Base-by-base conservation (phyloP, 202 grass and related monocot species). In the Brachypodium distachyon region DNA sequence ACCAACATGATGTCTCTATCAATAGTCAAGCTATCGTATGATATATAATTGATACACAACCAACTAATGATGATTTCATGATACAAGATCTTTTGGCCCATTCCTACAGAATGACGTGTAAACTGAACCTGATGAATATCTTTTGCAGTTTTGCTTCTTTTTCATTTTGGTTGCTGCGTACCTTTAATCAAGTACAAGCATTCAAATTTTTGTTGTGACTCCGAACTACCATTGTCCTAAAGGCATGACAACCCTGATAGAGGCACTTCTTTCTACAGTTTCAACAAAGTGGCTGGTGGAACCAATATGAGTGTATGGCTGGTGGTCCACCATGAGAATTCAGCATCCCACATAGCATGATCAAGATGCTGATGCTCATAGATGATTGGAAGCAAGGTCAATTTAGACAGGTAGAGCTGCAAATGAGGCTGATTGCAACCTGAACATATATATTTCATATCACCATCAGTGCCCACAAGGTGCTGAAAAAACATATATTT, bases 121-220 rank as follows among this genome's bases (percentile, higher is more conserved):
- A 51, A 43, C 21, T 52, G 34, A 55, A 40, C 25, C 47, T 44
- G 62, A 33, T 71, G 14, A 38, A 62, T n/a, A 84, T 70, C 11
- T 57, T 63, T 63, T 61, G 38, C 46, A 29, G 11, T 41, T 76
- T 81, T 73, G 37, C 6, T 72, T 63, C 55, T 36, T 58, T 60
- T 72, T 60, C 49, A 42, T 42, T 85, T 65, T 77, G 64, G 72
- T 81, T 81, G 70, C 4, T 28, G 52, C 26, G 74, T 70, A 81
- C 31, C 58, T 81, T 77, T 72, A 85, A 72, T 72, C 77, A 84
- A 51, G 41, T 81, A 48, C 72, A 44, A 21, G 40, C 49, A 80
- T 77, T 85, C 55, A 88, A 50, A 77, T 88, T 77, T 31, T 57
- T 64, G 63, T 59, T 76, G 32, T 8, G 32, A 56, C 63, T 81